phyloP scores from a whole-genome alignment of 1,139 yeast genomes.

The Citeromyces hawaiiensis region DNA sequence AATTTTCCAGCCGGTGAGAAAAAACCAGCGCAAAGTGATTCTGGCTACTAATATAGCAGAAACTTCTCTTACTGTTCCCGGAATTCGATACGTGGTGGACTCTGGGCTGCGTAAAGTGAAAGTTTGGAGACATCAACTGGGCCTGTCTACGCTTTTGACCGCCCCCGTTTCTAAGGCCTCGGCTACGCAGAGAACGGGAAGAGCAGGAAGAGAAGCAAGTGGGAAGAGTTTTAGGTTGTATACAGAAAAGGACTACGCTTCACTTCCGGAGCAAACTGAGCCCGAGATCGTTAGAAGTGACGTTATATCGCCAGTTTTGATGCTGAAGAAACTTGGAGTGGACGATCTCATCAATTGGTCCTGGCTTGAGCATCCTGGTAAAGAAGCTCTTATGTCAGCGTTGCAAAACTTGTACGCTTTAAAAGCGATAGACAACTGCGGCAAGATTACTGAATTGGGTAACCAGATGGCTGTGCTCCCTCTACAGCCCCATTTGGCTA shows the following conservation, averaged over 20 bases:
- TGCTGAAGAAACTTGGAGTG: conserved; percentile 74
- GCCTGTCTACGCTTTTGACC: conserved; percentile 79
- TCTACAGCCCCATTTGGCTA: conserved; percentile 83
- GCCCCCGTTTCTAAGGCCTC: conserved; percentile 91
- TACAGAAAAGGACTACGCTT: conserved; percentile 53
- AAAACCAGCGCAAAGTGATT: conserved; percentile 65
- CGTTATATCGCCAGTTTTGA: conserved; percentile 69
- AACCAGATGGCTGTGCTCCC: conserved; percentile 81
- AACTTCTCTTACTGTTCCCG: conserved; percentile 91
- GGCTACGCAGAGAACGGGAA: conserved; percentile 91
- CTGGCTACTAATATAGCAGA: conserved; percentile 94
- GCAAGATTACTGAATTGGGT: conserved; percentile 68
- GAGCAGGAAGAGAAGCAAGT: conserved; percentile 94
- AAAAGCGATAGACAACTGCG: conserved; percentile 66
- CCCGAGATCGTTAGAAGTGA: conserved; percentile 87
- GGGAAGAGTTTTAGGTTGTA: conserved; percentile 86
- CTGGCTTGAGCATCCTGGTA: conserved; percentile 89
- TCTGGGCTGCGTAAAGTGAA: conserved; percentile 87
- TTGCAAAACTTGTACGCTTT: conserved; percentile 65
- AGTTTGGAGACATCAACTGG: conserved; percentile 88
- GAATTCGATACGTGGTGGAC: conserved; percentile 89
- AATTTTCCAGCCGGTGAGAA: conserved; percentile 52
- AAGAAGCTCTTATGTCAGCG: conserved; percentile 64
- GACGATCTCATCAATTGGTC: conserved; percentile 77
- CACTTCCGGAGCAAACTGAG: conserved; percentile 68